Evolutionary conservation across 1,284 basidiomycete species (phyloP).

Genomic region (Exobasidium cylindrosporum): DNA sequence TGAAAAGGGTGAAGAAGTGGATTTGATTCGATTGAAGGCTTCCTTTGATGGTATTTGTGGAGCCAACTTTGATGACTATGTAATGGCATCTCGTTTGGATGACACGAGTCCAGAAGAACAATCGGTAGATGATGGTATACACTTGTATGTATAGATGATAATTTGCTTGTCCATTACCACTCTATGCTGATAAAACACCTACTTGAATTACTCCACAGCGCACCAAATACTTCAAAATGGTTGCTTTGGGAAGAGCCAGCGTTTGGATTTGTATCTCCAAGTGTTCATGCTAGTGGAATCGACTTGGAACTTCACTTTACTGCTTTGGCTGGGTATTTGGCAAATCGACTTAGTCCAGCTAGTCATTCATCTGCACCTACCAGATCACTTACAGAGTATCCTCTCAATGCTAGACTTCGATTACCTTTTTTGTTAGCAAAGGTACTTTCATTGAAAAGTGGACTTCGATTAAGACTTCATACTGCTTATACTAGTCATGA

Average conservation of each 20-base stretch:
- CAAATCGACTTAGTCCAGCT: neutral
- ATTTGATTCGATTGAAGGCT: slow-evolving; percentile 32
- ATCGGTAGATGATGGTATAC: slow-evolving; percentile 38
- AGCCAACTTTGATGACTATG: slow-evolving; percentile 54
- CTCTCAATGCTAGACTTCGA: slow-evolving; percentile 37
- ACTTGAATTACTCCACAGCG: slow-evolving; percentile 1
- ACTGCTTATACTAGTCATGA: slow-evolving; percentile 30
- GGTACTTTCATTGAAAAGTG: slow-evolving; percentile 32
- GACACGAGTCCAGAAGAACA: slow-evolving; percentile 23
- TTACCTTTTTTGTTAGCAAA: slow-evolving; percentile 30
- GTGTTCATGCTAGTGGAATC: slow-evolving; percentile 26
- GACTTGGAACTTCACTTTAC: slow-evolving; percentile 34
- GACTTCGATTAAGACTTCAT: slow-evolving; percentile 31
- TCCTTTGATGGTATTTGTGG: slow-evolving; percentile 51
- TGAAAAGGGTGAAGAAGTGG: slow-evolving; percentile 33
- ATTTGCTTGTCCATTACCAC: neutral
- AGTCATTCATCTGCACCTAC: neutral
- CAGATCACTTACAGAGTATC: slow-evolving; percentile 22
- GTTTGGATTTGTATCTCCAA: slow-evolving; percentile 37
- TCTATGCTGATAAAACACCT: neutral
- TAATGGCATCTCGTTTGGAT: slow-evolving; percentile 54
- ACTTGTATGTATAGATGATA: slow-evolving; percentile 23
- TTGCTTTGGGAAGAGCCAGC: slow-evolving; percentile 54
- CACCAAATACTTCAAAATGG: slow-evolving; percentile 56
- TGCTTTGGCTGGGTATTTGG: slow-evolving; percentile 14